These are phyloP conservation scores for Aureobasidium zeae DNA, from an alignment of 2,329 filamentous ascomycete species.

Conservation along the genomic window DNA sequence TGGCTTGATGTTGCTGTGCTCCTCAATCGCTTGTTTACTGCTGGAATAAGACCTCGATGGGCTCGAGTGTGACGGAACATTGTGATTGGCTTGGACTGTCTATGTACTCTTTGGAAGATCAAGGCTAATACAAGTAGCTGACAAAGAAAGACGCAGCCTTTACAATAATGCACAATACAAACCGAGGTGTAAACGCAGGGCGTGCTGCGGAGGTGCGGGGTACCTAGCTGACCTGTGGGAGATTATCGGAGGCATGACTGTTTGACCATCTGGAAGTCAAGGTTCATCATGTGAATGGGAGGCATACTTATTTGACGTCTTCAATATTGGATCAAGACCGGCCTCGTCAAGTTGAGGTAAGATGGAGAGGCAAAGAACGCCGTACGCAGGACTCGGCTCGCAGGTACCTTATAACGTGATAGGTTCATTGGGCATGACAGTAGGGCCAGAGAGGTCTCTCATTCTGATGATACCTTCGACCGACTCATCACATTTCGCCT, in stretches of 20 bases:
- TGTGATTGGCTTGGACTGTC: conserved; percentile 2
- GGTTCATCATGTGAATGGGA: too few species aligned
- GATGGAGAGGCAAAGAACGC: too few species aligned
- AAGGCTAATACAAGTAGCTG: background rate
- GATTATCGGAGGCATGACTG: background rate
- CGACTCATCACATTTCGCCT: conserved; percentile 3
- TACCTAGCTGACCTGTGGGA: background rate
- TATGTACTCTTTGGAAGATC: background rate
- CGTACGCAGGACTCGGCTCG: too few species aligned
- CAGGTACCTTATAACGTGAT: too few species aligned
- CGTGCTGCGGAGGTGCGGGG: conserved; percentile 9
- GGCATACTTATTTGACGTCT: too few species aligned
- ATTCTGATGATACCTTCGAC: too few species aligned
- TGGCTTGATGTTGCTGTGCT: conserved; percentile 17
- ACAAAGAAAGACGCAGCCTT: too few species aligned
- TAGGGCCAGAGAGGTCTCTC: too few species aligned
- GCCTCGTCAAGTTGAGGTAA: too few species aligned
- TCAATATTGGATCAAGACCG: too few species aligned
- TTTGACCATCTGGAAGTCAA: too few species aligned
- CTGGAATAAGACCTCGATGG: conserved; percentile 10
- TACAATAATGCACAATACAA: background rate
- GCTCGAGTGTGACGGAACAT: conserved; percentile 17
- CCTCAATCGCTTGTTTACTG: conserved; percentile 9
- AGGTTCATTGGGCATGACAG: too few species aligned
- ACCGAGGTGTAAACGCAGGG: conserved; percentile 11